Conservation (phyloP, 805 yeast species). For the Candida wancherniae region DNA sequence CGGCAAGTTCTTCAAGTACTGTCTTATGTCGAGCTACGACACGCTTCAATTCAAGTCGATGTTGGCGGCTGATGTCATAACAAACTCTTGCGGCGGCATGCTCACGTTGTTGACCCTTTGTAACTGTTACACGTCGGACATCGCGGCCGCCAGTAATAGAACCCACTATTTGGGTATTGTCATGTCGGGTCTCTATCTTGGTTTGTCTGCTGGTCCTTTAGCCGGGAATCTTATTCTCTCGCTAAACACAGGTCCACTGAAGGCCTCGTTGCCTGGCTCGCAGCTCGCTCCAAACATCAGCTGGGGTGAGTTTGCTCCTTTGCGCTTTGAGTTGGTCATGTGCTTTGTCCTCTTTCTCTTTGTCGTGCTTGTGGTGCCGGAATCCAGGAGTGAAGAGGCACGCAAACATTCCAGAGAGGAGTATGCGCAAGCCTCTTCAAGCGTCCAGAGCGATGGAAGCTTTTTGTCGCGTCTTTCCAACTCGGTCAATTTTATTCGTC, state of each 20-base stretch:
- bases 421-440: conserved; percentile 25
- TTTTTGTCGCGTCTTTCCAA: conserved; percentile 1
- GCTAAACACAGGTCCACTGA: background rate
- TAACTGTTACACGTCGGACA: conserved; percentile 71
- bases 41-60: conserved; percentile 33
- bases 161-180: conserved; percentile 54
- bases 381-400: conserved; percentile 57
- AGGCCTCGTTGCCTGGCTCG: background rate
- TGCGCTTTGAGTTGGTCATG: conserved; percentile 28
- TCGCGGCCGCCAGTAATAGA: conserved; percentile 58
- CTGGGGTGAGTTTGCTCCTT: conserved; percentile 29
- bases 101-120: conserved; percentile 52
- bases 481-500: conserved; percentile 30
- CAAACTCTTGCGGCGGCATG: conserved; percentile 59
- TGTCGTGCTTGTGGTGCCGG: conserved; percentile 43
- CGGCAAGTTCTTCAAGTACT: conserved; percentile 21
- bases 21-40: conserved; percentile 22
- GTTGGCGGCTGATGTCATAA: conserved; percentile 41
- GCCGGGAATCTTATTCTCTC: conserved; percentile 31
- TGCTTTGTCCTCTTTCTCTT: conserved; percentile 28
- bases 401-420: conserved; percentile 48
- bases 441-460: conserved; percentile 12
- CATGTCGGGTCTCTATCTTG: conserved; percentile 55
- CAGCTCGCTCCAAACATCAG: conserved; percentile 15
- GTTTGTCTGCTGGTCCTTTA: conserved; percentile 63